These are phyloP conservation scores for Rhytidhysteron rufulum DNA, from an alignment of 2,329 filamentous ascomycete species.

Conservation along the genomic window DNA sequence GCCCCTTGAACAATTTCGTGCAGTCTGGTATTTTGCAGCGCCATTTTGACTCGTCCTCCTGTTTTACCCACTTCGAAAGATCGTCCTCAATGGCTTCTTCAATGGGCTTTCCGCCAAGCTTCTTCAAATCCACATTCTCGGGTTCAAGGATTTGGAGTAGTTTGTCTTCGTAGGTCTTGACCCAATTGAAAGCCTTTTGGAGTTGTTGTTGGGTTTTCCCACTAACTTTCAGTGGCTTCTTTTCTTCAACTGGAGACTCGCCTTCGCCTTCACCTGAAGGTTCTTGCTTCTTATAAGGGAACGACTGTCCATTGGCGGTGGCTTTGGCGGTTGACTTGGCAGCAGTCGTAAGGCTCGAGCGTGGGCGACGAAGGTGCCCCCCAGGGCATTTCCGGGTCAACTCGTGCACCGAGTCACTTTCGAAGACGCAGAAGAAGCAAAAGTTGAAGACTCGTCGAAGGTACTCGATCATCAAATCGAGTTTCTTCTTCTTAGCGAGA, in stretches of 20 bases:
- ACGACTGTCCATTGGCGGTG: slow-evolving; percentile 76
- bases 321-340: slow-evolving; percentile 83
- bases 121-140: slow-evolving; percentile 78
- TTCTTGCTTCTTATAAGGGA: slow-evolving; percentile 76
- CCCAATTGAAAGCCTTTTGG: slow-evolving; percentile 96
- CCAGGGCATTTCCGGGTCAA: slow-evolving; percentile 93
- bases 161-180: slow-evolving; percentile 97
- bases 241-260: slow-evolving; percentile 64
- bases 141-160: slow-evolving; percentile 89
- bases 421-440: slow-evolving; percentile 99
- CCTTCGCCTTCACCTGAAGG: slow-evolving; percentile 63
- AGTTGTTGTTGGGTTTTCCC: slow-evolving; percentile 87
- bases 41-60: slow-evolving; percentile 96
- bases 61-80: slow-evolving; percentile 82
- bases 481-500: slow-evolving; percentile 89
- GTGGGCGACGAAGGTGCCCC: slow-evolving; percentile 89
- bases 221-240: slow-evolving; percentile 59
- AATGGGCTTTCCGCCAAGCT: slow-evolving; percentile 81
- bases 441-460: slow-evolving; percentile 96
- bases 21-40: slow-evolving; percentile 96
- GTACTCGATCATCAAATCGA: slow-evolving; percentile 95
- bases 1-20: slow-evolving; percentile 94
- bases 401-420: slow-evolving; percentile 95
- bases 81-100: slow-evolving; percentile 88
- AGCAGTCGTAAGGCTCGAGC: slow-evolving; percentile 76